Evolutionary conservation across 805 yeast species (phyloP).

Genomic region (Metschnikowia hibisci): DNA sequence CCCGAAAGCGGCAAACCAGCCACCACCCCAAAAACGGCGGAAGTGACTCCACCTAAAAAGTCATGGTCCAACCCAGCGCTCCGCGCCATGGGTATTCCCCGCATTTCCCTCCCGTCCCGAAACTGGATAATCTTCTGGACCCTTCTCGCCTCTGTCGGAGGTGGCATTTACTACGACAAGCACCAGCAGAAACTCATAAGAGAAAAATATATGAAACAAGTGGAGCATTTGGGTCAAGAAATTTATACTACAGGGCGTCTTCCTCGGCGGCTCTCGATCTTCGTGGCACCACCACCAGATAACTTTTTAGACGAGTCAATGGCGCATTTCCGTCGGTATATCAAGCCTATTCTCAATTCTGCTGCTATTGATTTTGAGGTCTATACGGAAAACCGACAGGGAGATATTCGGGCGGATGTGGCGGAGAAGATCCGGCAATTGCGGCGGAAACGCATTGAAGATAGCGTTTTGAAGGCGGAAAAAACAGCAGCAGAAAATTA

Average conservation of each 20-base stretch:
- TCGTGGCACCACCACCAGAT: conserved; percentile 95
- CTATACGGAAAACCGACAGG: conserved; percentile 76
- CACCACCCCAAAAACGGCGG: background rate
- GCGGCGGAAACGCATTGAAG: conserved; percentile 41
- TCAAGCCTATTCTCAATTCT: conserved; percentile 82
- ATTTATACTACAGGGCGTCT: conserved; percentile 42
- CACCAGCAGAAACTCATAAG: conserved; percentile 65
- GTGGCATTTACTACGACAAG: conserved; percentile 80
- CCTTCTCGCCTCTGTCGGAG: conserved; percentile 58
- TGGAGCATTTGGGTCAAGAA: conserved; percentile 48
- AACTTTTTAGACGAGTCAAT: conserved; percentile 76
- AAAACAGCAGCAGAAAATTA: conserved; percentile 10
- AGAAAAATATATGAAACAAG: conserved; percentile 58
- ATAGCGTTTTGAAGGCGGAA: conserved; percentile 6
- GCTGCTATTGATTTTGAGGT: conserved; percentile 83
- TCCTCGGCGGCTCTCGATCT: conserved; percentile 77
- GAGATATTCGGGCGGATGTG: conserved; percentile 76
- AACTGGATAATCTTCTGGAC: conserved; percentile 92
- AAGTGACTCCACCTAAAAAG: conserved; percentile 24
- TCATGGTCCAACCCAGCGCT: conserved; percentile 75
- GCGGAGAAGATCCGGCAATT: conserved; percentile 76
- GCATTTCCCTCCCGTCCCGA: conserved; percentile 75
- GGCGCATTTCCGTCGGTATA: conserved; percentile 67
- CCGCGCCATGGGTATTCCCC: conserved; percentile 77
- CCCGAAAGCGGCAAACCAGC: background rate